Conservation (phyloP, 768 basidiomycete species). For the Thelephora aurantiotincta region DNA sequence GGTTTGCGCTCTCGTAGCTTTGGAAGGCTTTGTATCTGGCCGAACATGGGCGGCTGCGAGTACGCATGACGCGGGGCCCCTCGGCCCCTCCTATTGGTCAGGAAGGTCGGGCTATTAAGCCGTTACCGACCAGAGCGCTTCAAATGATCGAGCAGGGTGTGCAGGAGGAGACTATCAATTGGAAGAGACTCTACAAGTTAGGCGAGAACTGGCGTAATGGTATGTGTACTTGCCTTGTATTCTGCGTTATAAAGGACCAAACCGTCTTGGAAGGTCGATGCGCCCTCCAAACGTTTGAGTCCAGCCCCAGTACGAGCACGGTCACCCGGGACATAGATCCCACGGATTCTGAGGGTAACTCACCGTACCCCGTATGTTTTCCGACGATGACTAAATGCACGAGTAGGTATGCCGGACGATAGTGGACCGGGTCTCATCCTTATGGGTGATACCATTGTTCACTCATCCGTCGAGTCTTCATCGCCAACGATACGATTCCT, state of each 20-base stretch:
- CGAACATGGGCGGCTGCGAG: conserved; percentile 51
- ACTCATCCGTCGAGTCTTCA: conserved; percentile 24
- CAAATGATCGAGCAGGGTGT: conserved; percentile 12
- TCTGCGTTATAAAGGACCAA: neutral
- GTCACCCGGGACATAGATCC: neutral
- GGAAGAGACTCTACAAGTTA: conserved; percentile 83
- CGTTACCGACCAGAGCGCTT: conserved; percentile 38
- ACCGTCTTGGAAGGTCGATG: conserved; percentile 41
- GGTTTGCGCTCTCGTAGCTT: conserved; percentile 22
- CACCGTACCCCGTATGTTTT: neutral
- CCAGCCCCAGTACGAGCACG: neutral
- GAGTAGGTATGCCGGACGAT: neutral
- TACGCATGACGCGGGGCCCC: conserved; percentile 34
- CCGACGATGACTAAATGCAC: neutral
- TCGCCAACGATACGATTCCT: conserved; percentile 25
- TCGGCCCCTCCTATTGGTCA: conserved; percentile 42
- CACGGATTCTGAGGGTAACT: neutral
- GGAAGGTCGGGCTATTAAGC: conserved; percentile 44
- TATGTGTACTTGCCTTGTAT: conserved; percentile 20
- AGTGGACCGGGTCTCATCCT: conserved; percentile 26
- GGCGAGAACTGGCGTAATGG: conserved; percentile 75
- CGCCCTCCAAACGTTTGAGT: conserved; percentile 18
- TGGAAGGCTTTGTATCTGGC: conserved; percentile 56
- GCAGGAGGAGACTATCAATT: conserved; percentile 34
- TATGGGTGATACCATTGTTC: conserved; percentile 49